These are phyloP conservation scores for Globisporangium abappressorium DNA, from an alignment of 352 stramenopile genomes.

Conservation along the genomic window DNA sequence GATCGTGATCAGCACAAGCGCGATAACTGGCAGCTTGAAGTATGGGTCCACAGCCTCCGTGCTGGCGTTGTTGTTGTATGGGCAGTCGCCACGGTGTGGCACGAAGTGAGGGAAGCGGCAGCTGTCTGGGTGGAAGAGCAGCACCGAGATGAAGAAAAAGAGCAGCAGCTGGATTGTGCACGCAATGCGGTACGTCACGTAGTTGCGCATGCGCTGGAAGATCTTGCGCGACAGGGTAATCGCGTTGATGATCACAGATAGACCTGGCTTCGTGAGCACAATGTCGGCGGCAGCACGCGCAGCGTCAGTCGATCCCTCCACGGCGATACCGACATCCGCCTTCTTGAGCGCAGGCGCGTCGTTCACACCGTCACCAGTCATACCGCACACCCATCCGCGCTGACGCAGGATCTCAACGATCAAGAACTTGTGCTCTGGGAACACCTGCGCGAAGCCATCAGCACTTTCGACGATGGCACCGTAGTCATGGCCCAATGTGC, in stretches of 20 bases:
- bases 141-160: slow-evolving; percentile 93
- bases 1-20: slow-evolving; percentile 93
- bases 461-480: slow-evolving; percentile 89
- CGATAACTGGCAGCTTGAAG: slow-evolving; percentile 92
- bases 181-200: slow-evolving; percentile 93
- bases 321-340: slow-evolving; percentile 72
- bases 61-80: slow-evolving; percentile 36
- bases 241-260: slow-evolving; percentile 90
- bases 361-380: slow-evolving; percentile 77
- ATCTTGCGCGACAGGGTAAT: slow-evolving; percentile 91
- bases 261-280: slow-evolving; percentile 91
- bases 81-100: slow-evolving; percentile 45
- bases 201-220: slow-evolving; percentile 93
- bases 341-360: slow-evolving; percentile 70
- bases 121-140: slow-evolving; percentile 83
- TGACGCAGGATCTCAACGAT: slow-evolving; percentile 86
- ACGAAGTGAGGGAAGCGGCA: slow-evolving; percentile 76
- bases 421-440: slow-evolving; percentile 91
- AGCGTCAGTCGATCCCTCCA: slow-evolving; percentile 85
- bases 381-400: slow-evolving; percentile 68
- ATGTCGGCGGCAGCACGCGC: slow-evolving; percentile 91
- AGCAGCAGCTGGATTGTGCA: slow-evolving; percentile 90
- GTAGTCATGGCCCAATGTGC: slow-evolving; percentile 49
- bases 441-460: slow-evolving; percentile 93
- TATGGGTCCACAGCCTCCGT: slow-evolving; percentile 58